These are phyloP conservation scores for Gastrolobium bilobum DNA, from an alignment of 306 rosid genomes.

Conservation along the genomic window DNA sequence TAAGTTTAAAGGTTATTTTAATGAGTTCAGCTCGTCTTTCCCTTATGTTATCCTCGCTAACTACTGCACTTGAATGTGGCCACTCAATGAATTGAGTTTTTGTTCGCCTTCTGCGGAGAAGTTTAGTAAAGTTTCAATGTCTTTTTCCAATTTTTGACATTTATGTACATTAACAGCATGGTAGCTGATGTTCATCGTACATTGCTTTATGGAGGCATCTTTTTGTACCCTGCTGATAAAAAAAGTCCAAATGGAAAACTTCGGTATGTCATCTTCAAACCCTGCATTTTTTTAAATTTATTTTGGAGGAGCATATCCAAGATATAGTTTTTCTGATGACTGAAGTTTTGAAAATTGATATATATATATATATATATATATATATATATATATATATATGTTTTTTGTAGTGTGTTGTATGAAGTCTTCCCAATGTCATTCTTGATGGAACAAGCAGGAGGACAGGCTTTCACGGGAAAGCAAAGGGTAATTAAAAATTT, in stretches of 20 bases:
- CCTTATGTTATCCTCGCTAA: neutral
- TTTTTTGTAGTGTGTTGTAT: constrained; percentile 75
- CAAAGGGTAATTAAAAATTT: constrained; percentile 64
- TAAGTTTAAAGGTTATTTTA: neutral
- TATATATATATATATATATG: no score
- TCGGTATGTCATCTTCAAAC: constrained; percentile 65
- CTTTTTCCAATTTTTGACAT: constrained; percentile 29
- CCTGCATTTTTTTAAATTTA: neutral
- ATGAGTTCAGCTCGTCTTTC: neutral
- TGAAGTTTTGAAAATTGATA: neutral
- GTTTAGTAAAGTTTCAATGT: neutral
- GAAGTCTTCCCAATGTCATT: constrained; percentile 99
- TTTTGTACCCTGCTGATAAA: constrained; percentile 96
- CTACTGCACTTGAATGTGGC: neutral
- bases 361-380: no score
- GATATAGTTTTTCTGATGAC: neutral
- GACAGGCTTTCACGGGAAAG: constrained; percentile 93
- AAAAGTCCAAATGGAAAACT: constrained; percentile 98
- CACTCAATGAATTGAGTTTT: constrained; percentile 7
- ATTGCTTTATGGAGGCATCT: constrained; percentile 94
- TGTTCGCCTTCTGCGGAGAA: neutral
- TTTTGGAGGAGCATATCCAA: neutral
- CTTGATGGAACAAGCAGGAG: constrained; percentile 98
- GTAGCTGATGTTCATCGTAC: constrained; percentile 99
- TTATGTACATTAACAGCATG: constrained; percentile 70